Evolutionary conservation across 352 stramenopile genomes (phyloP).

Genomic region (Phytophthora constricta): DNA sequence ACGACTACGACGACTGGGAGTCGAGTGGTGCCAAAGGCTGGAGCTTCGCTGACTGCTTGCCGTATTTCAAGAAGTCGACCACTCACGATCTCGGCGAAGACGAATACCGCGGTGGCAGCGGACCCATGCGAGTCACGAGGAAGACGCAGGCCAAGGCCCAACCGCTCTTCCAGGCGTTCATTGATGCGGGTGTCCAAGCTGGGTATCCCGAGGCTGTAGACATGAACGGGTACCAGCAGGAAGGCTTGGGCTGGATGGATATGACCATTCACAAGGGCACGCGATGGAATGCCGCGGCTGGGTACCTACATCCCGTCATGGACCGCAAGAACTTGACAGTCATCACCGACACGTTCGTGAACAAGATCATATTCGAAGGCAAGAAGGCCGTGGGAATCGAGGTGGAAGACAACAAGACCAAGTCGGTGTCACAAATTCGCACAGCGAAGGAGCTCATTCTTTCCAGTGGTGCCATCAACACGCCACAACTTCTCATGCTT

Average conservation of each 20-base stretch:
- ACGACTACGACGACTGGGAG: conserved; percentile 89
- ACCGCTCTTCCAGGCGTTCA: conserved; percentile 85
- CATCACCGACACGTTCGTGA: conserved; percentile 81
- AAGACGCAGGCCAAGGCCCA: conserved; percentile 66
- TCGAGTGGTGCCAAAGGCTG: conserved; percentile 67
- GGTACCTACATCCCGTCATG: conserved; percentile 72
- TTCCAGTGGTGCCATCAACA: conserved; percentile 85
- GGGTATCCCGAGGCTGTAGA: conserved; percentile 83
- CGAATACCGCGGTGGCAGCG: conserved; percentile 76
- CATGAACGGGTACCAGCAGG: conserved; percentile 89
- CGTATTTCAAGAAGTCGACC: conserved; percentile 87
- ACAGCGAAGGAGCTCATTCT: conserved; percentile 87
- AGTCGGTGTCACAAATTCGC: conserved; percentile 49
- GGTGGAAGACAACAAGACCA: conserved; percentile 61
- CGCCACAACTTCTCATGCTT: conserved; percentile 82
- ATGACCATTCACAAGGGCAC: conserved; percentile 81
- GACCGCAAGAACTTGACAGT: conserved; percentile 71
- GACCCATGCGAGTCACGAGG: conserved; percentile 70
- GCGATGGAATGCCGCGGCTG: conserved; percentile 68
- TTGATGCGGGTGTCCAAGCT: conserved; percentile 78
- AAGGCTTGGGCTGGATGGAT: conserved; percentile 89
- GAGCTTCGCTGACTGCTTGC: conserved; percentile 85
- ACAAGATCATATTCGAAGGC: conserved; percentile 81
- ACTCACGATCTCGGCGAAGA: conserved; percentile 69
- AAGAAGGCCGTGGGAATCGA: conserved; percentile 74